Percentiles rank a stretch among this genome's conserved stretches.
Evolutionary conservation across 331 rosid species (phyloP).

Genomic region (Prunus yedoensis): DNA sequence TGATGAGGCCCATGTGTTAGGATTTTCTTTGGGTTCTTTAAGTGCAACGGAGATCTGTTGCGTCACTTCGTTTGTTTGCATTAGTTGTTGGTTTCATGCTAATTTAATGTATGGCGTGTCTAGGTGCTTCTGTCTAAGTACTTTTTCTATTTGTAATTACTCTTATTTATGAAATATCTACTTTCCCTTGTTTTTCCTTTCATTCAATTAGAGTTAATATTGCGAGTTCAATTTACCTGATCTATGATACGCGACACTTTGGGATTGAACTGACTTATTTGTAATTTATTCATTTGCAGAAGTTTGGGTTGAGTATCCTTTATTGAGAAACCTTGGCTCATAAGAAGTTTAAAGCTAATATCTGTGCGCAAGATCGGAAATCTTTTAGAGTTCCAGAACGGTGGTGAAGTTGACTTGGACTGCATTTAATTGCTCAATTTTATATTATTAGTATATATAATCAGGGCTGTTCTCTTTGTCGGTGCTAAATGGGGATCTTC

Average conservation of each 20-base stretch:
- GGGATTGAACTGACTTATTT: conserved; percentile 4
- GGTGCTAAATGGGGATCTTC: conserved; percentile 55
- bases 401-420: background rate
- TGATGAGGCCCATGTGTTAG: background rate
- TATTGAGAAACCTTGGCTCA: background rate
- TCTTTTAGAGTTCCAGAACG: background rate
- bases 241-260: background rate
- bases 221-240: conserved; percentile 17
- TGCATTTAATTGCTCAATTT: background rate
- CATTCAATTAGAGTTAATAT: conserved; percentile 2
- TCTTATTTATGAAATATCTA: conserved; percentile 1
- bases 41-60: background rate
- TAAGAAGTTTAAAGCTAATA: background rate
- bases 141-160: conserved; percentile 2
- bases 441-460: background rate
- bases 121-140: background rate
- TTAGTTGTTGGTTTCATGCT: background rate
- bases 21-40: background rate
- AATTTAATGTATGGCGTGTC: conserved; percentile 5
- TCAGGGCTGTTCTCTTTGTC: background rate
- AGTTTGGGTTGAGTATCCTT: background rate
- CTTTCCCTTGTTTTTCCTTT: background rate
- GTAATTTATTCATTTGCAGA: conserved; percentile 9
- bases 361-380: background rate
- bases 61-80: background rate